Percentiles rank a stretch among this genome's conserved stretches.
phyloP scores from a whole-genome alignment of 176 grass and related monocot species.

The Ensete ventricosum region DNA sequence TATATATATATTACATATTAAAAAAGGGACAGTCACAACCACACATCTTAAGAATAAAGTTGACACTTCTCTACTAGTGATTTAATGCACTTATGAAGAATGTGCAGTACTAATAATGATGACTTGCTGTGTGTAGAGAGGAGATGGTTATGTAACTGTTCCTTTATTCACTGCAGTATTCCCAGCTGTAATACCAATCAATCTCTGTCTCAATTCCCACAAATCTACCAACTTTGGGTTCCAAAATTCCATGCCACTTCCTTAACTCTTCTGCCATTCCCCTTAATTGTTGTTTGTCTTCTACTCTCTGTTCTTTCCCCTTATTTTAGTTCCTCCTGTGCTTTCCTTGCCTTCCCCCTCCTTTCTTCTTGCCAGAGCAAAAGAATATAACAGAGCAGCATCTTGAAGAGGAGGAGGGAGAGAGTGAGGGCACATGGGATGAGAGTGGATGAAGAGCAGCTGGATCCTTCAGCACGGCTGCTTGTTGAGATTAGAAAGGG shows the following conservation, averaged over 20 bases:
- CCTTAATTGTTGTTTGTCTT: background rate
- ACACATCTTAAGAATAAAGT: too few relatives aligned
- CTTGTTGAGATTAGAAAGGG: background rate
- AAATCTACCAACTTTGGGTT: constrained; percentile 1
- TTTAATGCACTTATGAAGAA: too few relatives aligned
- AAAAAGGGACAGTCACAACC: too few relatives aligned
- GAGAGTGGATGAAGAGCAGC: background rate
- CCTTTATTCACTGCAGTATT: background rate
- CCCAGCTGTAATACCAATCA: background rate
- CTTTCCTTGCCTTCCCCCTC: background rate
- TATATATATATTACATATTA: too few relatives aligned
- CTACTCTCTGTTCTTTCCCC: background rate
- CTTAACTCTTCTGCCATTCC: background rate
- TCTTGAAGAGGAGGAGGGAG: background rate
- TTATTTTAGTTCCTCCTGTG: background rate
- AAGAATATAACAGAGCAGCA: background rate
- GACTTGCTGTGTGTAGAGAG: too few relatives aligned
- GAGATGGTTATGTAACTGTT: background rate
- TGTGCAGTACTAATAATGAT: too few relatives aligned
- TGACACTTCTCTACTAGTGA: too few relatives aligned
- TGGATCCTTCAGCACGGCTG: constrained; percentile 1
- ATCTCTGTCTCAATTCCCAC: background rate
- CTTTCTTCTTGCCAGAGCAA: background rate
- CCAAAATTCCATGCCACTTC: background rate
- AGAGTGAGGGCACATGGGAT: background rate